Percentiles rank a stretch among this genome's conserved stretches.
Evolutionary conservation across 345 rosid species (phyloP).

Genomic region (Combretum micranthum): DNA sequence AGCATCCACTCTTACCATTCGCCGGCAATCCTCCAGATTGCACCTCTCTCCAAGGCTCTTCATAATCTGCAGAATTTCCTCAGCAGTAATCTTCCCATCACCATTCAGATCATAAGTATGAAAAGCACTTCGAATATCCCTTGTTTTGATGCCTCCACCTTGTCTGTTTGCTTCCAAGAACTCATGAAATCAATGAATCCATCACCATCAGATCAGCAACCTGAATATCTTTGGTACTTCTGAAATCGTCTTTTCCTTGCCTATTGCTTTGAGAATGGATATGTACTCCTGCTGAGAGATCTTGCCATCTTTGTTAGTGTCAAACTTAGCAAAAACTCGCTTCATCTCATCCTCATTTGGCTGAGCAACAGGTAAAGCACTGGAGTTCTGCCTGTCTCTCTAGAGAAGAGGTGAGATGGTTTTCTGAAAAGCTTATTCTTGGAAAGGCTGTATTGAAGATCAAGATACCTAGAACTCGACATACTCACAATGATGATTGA

Average conservation of each 20-base stretch:
- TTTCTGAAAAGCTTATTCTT: conserved; percentile 43
- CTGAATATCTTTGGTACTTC: conserved; percentile 63
- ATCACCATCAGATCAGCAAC: conserved; percentile 73
- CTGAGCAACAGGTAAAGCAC: conserved; percentile 25
- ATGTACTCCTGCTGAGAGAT: conserved; percentile 78
- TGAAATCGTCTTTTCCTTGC: conserved; percentile 30
- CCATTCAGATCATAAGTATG: conserved; percentile 55
- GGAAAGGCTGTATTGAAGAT: conserved; percentile 66
- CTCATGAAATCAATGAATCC: conserved; percentile 83
- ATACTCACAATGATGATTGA: conserved; percentile 12
- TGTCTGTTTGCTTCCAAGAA: conserved; percentile 57
- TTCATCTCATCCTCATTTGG: conserved; percentile 58
- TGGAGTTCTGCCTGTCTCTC: conserved; percentile 47
- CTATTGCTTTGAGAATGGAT: conserved; percentile 51
- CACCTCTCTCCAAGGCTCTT: conserved; percentile 77
- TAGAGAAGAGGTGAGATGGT: conserved; percentile 56
- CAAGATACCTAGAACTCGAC: conserved; percentile 54
- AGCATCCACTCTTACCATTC: conserved; percentile 69
- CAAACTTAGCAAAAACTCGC: conserved; percentile 64
- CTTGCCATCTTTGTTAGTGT: conserved; percentile 74
- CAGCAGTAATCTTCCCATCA: conserved; percentile 81
- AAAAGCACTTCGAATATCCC: conserved; percentile 59
- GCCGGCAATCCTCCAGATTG: conserved; percentile 59
- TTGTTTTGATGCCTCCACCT: conserved; percentile 49
- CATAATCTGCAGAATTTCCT: conserved; percentile 57